These are phyloP conservation scores for Pelagomonas calceolata DNA, from an alignment of 108 stramenopile genomes.

Conservation along the genomic window DNA sequence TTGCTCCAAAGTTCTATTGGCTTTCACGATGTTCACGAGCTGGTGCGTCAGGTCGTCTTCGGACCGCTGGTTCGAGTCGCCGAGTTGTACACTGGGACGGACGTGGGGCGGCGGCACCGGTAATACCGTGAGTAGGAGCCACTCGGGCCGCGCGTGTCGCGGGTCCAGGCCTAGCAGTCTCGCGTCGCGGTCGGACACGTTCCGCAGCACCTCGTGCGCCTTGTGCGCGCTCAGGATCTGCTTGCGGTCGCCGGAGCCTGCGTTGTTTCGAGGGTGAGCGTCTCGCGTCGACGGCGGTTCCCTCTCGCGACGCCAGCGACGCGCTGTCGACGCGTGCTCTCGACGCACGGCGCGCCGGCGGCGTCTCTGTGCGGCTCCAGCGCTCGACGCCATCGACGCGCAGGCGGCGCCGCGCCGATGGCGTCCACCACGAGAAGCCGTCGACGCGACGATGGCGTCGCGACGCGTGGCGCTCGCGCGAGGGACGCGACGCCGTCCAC, in stretches of 20 bases:
- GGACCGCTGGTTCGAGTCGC: slow-evolving; percentile 56
- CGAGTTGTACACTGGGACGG: slow-evolving; percentile 78
- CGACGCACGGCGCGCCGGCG: no score
- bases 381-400: no score
- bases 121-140: slow-evolving; percentile 86
- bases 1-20: slow-evolving; percentile 75
- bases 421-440: no score
- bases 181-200: slow-evolving; percentile 83
- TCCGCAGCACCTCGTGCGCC: slow-evolving; percentile 74
- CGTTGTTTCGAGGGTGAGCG: no score
- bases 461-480: no score
- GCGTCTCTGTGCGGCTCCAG: no score
- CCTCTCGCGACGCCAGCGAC: no score
- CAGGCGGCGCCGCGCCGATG: no score
- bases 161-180: slow-evolving; percentile 77
- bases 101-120: slow-evolving; percentile 97
- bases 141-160: slow-evolving; percentile 84
- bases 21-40: slow-evolving; percentile 89
- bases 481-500: no score
- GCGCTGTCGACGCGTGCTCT: no score
- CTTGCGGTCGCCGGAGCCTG: slow-evolving; percentile 76
- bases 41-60: slow-evolving; percentile 97
- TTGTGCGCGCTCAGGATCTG: slow-evolving; percentile 73
- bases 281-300: no score
- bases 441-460: no score